Evolutionary conservation across 1,284 basidiomycete genomes (phyloP), one percentile per base, ranked within the genome.

Genomic region (Marasmius oreades): DNA sequence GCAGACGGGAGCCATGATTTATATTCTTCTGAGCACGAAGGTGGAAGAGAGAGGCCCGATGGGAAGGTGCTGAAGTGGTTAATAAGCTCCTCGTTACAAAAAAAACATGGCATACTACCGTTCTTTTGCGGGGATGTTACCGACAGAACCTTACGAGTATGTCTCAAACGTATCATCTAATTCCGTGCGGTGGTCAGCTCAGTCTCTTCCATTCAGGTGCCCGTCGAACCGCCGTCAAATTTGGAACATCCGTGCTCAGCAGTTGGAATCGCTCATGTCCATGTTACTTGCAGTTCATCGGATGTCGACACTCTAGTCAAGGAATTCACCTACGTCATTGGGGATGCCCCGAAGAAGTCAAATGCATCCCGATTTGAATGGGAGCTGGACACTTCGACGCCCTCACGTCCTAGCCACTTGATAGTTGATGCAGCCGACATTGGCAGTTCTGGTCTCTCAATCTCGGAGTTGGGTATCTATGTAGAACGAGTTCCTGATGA

Each of bases 121-220:
- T 89, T 89, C 65, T 89, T 85, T 65, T 90, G 87, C 63, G 84
- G 84, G 22, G 86, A 89, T 65, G 67, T 87, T 2, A 88, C 86
- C 5, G 78, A 83, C 3, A 70, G 86, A 48, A 62, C 67, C 3
- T 74, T 77, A 68, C 71, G 87, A 67, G 87, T 86, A 59, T 16
- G 80, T 71, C 31, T n/a, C n/a, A n/a, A n/a, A n/a, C n/a, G 33
- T 42, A 10, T 33, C 36, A 46, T 12, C 10, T 48, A 26, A 33
- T 3, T 44, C 12, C 16, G 16, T n/a, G 11, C 10, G 28, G 6
- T 28, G 8, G 45, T 48, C 22, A 23, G 36, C 37, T n/a, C 34
- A 36, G 22, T 46, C 22, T 3, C 3, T 23, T 5, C 55, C 33
- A 31, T 59, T 3, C 34, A 84, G 81, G 81, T 84, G 2, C 82